Evolutionary conservation across 2,329 filamentous ascomycete species (phyloP).

Genomic region (Ramichloridium luteum): DNA sequence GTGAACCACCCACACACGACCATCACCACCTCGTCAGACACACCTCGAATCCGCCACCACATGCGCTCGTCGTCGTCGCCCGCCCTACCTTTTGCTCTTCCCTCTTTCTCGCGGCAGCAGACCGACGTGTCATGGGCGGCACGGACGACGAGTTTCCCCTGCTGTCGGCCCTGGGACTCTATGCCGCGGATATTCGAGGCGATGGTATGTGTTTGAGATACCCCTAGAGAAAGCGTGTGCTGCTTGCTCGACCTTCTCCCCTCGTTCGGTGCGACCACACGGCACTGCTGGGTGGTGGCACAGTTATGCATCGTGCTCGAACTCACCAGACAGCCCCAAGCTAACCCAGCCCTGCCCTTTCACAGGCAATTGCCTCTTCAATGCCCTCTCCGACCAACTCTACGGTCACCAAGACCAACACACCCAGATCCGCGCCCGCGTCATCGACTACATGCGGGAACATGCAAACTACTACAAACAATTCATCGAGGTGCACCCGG

Average conservation of each 20-base stretch:
- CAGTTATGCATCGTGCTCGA: too few relatives aligned
- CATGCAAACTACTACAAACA: slow-evolving; percentile 51
- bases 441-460: slow-evolving; percentile 50
- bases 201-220: slow-evolving; percentile 48
- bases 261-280: too few relatives aligned
- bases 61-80: too few relatives aligned
- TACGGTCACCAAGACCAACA: slow-evolving; percentile 49
- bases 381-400: slow-evolving; percentile 54
- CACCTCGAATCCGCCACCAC: too few relatives aligned
- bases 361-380: slow-evolving; percentile 57
- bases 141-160: slow-evolving; percentile 41
- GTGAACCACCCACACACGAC: too few relatives aligned
- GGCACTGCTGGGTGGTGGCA: too few relatives aligned
- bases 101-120: too few relatives aligned
- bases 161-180: slow-evolving; percentile 45
- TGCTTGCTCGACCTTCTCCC: too few relatives aligned
- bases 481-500: slow-evolving; percentile 46
- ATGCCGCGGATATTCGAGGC: slow-evolving; percentile 46
- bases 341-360: too few relatives aligned
- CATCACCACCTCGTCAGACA: too few relatives aligned
- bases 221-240: background rate
- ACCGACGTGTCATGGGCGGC: slow-evolving; percentile 15
- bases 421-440: slow-evolving; percentile 43
- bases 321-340: too few relatives aligned
- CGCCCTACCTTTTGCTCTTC: too few relatives aligned